Evolutionary conservation across 805 yeast species (phyloP), one percentile per base, ranked within the genome.

Genomic region (Candida glaebosa): DNA sequence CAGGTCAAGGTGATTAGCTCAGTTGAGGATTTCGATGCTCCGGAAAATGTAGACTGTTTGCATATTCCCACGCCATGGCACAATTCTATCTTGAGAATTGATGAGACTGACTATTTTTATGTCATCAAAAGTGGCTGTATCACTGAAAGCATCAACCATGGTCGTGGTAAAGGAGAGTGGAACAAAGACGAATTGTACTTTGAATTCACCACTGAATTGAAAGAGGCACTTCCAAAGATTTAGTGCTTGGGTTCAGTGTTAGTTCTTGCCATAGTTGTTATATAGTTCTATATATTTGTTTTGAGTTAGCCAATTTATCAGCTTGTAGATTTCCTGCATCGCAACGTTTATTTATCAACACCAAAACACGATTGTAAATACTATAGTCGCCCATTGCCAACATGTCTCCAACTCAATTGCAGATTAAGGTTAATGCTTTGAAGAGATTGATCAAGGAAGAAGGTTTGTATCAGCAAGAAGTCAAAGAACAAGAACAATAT

Each of bases 1-100:
- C 63, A 65, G 34, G 77, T 82, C 47, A 66, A 62, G 37, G 74
- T 73, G 12, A 71, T 78, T 14, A 67, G 61, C 38, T 62, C 72
- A n/a, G 56, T 78, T 25, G 74, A 72, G 38, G 64, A 63, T 37
- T 59, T 58, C 38, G 51, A 50, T 20, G 51, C 51, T 25, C 82
- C 78, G 2, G 52, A 52, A 19, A 70, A 62, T 51, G 78, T 74
- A 34, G 82, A 76, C 48, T 60, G 75, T 47, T 66, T 79, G 43
- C 84, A 79, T 54, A 78, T 79, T 43, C 84, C 84, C 38, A 79
- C 84, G 0, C 84, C 84, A 36, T 79, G 84, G 84, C 84, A 79
- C 56, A 79, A 79, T 49, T 63, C 77, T 39, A 69, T 79, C 10
- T 73, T 75, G 18, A 61, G 63, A 38, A 55, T 73, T 40, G 67